phyloP scores from a whole-genome alignment of 495 filamentous ascomycete genomes.

The Mytilinidion resinicola region DNA sequence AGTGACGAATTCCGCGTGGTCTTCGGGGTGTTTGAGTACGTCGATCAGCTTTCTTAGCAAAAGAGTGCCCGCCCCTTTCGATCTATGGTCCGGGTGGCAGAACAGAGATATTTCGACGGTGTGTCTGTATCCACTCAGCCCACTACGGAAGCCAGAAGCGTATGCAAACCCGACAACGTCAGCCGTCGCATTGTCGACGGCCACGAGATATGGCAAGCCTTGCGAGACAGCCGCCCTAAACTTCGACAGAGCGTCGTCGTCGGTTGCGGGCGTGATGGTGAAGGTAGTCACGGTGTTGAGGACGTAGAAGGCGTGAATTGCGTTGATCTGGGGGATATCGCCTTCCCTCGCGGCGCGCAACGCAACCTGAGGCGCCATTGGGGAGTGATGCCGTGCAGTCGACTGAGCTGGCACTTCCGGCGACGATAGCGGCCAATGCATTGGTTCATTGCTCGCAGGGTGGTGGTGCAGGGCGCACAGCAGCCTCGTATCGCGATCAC shows the following conservation, averaged over 20 bases:
- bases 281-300: conserved; percentile 23
- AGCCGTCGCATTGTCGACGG: conserved; percentile 8
- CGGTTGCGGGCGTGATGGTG: neutral
- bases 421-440: no score
- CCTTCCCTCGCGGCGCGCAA: neutral
- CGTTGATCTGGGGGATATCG: conserved; percentile 11
- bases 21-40: conserved; percentile 10
- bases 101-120: conserved; percentile 22
- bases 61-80: conserved; percentile 12
- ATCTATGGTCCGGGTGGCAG: conserved; percentile 14
- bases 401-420: no score
- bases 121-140: conserved; percentile 18
- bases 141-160: conserved; percentile 9
- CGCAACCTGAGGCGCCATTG: neutral
- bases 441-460: no score
- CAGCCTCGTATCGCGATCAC: no score
- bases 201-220: conserved; percentile 19
- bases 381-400: no score
- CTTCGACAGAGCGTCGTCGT: conserved; percentile 10
- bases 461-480: no score
- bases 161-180: conserved; percentile 17
- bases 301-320: conserved; percentile 15
- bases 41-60: conserved; percentile 17
- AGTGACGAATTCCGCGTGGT: conserved; percentile 13
- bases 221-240: neutral